These are phyloP conservation scores for Zanthoxylum bungeanum DNA, from an alignment of 345 rosid species.

Conservation along the genomic window DNA sequence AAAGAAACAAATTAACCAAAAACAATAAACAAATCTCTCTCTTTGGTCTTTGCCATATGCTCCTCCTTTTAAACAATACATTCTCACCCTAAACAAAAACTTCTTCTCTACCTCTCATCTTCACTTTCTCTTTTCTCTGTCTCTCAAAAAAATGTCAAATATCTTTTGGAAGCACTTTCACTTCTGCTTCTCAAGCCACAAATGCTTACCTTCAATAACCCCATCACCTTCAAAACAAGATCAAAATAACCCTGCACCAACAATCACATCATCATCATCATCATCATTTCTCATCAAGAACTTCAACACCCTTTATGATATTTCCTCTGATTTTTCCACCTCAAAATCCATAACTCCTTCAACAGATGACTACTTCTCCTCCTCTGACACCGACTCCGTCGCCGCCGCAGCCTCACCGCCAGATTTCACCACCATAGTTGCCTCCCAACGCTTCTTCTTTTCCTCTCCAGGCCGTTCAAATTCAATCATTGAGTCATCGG, in stretches of 20 bases:
- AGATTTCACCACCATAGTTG: conserved; percentile 66
- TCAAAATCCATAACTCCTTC: conserved; percentile 31
- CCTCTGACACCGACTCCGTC: conserved; percentile 36
- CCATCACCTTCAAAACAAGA: conserved; percentile 28
- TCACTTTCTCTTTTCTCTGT: background rate
- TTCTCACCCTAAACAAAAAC: background rate
- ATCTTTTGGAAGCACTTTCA: conserved; percentile 62
- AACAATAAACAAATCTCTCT: background rate
- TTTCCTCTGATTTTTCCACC: conserved; percentile 21
- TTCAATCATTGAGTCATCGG: conserved; percentile 66
- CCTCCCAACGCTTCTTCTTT: conserved; percentile 90
- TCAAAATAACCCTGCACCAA: background rate
- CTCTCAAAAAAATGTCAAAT: conserved; percentile 52
- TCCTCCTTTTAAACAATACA: background rate
- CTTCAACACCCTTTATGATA: conserved; percentile 5
- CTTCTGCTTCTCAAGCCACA: conserved; percentile 51
- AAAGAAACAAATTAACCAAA: background rate
- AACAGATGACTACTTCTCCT: conserved; percentile 27
- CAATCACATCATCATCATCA: no score
- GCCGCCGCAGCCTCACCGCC: conserved; percentile 26
- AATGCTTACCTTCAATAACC: conserved; percentile 28
- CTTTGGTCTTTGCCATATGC: background rate
- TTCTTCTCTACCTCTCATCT: background rate
- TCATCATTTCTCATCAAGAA: conserved; percentile 2
- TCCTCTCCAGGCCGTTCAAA: conserved; percentile 90